Percentiles rank a stretch among this genome's conserved stretches.
phyloP scores from a whole-genome alignment of 2,329 filamentous ascomycete species.

The Fonsecaea erecta region DNA sequence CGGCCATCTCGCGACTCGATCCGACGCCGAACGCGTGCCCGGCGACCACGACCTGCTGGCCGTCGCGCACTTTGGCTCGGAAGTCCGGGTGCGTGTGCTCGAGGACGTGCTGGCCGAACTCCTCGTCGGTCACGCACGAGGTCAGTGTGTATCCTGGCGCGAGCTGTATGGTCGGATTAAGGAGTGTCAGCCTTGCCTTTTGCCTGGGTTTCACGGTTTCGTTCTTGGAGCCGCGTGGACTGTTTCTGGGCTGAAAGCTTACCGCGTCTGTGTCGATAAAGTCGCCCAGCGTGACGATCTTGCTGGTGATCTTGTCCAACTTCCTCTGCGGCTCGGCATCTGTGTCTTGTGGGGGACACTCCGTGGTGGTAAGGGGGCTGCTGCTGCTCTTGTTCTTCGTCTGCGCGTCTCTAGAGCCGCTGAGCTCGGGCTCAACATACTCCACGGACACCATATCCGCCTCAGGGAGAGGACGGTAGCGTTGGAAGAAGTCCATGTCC shows the following conservation, averaged over 20 bases:
- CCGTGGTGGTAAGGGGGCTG: neutral
- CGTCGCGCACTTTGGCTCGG: constrained; percentile 40
- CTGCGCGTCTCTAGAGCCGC: neutral
- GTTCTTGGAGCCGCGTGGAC: no score
- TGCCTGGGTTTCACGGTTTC: no score
- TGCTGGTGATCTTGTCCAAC: constrained; percentile 34
- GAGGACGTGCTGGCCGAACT: constrained; percentile 48
- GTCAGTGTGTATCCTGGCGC: constrained; percentile 66
- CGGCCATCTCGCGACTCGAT: constrained; percentile 53
- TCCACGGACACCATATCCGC: constrained; percentile 17
- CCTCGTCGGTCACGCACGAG: constrained; percentile 49
- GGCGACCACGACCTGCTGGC: constrained; percentile 43
- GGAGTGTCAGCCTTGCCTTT: constrained; percentile 1
- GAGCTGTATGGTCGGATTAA: constrained; percentile 23
- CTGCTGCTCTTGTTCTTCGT: neutral
- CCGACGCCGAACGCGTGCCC: constrained; percentile 54
- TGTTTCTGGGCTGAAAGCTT: constrained; percentile 2
- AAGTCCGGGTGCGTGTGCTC: constrained; percentile 50
- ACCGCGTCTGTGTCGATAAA: constrained; percentile 54
- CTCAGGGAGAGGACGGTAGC: constrained; percentile 18
- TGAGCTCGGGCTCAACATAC: constrained; percentile 27
- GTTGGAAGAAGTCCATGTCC: constrained; percentile 37
- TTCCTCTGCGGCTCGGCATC: neutral
- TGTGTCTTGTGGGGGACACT: no score
- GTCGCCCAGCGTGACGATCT: constrained; percentile 49